Evolutionary conservation across 2,329 filamentous ascomycete genomes (phyloP).

Genomic region (Penicillium sclerotigenum): DNA sequence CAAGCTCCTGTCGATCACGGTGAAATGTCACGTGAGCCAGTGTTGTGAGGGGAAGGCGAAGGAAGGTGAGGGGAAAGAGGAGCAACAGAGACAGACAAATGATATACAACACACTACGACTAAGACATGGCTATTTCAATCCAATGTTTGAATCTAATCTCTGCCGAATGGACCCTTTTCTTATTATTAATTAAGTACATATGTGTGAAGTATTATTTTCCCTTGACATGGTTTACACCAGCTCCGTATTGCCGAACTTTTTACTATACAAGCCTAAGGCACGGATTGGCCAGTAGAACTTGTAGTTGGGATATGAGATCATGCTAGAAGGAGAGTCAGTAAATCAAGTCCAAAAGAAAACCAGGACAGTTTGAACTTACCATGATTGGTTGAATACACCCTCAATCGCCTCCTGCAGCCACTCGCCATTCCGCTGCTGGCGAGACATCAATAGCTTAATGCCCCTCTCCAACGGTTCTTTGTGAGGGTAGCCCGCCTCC

Average conservation of each 20-base stretch:
- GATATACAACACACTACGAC: not conserved
- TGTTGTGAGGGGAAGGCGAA: not conserved
- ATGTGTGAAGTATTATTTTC: not conserved
- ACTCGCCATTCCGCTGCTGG: conserved; percentile 86
- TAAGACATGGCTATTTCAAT: not conserved
- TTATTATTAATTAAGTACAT: conserved; percentile 11
- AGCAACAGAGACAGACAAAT: not conserved
- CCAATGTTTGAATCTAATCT: not conserved
- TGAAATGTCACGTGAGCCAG: not conserved
- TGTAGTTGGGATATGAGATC: conserved; percentile 99
- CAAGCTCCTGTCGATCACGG: not conserved
- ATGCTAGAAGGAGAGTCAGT: conserved; percentile 56
- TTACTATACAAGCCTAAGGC: conserved; percentile 84
- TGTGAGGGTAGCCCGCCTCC: conserved; percentile 76
- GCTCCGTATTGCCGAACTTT: conserved; percentile 64
- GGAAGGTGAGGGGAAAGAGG: not conserved
- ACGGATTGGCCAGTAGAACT: conserved; percentile 92
- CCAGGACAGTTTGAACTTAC: conserved; percentile 48
- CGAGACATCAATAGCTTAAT: conserved; percentile 78
- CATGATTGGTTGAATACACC: conserved; percentile 99
- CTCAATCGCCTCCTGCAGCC: conserved; percentile 92
- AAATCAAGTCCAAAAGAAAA: not conserved
- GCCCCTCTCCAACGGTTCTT: conserved; percentile 67
- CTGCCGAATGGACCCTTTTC: not conserved
- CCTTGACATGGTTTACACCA: conserved; percentile 34